Evolutionary conservation across 2,329 filamentous ascomycete genomes (phyloP), one percentile per base, ranked within the genome.

Genomic region (Ambrosiella xylebori): DNA sequence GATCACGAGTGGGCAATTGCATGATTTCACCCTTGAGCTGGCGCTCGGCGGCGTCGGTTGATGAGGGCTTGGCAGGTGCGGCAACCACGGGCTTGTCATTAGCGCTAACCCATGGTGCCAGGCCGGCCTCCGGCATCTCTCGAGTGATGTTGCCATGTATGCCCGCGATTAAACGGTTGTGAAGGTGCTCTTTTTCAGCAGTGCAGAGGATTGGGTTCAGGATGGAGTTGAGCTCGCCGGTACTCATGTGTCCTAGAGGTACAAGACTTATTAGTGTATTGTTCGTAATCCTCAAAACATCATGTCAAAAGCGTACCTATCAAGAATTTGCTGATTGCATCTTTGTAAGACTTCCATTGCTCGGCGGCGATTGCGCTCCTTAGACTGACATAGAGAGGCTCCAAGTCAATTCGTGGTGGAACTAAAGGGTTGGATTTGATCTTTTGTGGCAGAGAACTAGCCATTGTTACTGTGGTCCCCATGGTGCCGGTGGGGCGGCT

Each of bases 21-120:
- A 85, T 85, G 61, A 86, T 80, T 65, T 85, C 81, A 63, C 77
- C 79, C 71, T 85, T 85, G 54, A 85, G 68, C 63, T 76, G 76
- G 64, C 81, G 74, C 68, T 86, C 82, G 40, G 78, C 75, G 39
- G 82, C 80, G 73, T 85, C 82, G 36, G 80, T 80, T 36, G 77
- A 79, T 52, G 80, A 75, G 19, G 80, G 78, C 66, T 85, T 85
- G 63, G 72, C 77, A 62, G 77, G 77, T 38, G 76, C 71, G 47
- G 73, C 74, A 9, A 77, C 70, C 15, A 76, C 70, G 15, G 81
- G 81, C 64, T 85, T 85, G 64, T 85, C 82, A 65, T 85, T 84
- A 57, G 82, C 81, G 67, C 81, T 84, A 66, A 85, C 82, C 82
- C 82, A 86, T 61, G 80, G 79, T 53, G 82, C 82, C 65, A 83